Base-by-base conservation (phyloP, 108 stramenopile species). In the Stephanodiscus triporus region DNA sequence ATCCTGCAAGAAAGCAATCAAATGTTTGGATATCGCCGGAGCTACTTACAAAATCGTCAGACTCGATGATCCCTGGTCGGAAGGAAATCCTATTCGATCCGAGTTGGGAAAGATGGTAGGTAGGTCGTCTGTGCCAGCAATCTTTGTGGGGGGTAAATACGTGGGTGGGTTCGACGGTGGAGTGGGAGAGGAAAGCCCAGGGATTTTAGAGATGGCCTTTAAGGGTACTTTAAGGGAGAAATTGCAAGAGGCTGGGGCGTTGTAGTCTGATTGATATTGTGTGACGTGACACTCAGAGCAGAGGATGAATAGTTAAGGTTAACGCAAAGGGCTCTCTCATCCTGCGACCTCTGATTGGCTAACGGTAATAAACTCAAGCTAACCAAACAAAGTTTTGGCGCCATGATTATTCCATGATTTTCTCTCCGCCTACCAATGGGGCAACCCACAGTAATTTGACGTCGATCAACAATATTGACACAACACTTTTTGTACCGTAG, bases 141-240 rank as follows among this genome's bases (percentile, higher is more conserved):
- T 88, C 59, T 91, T 83, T 24, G 82, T 91, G 55, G 85, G 77
- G 34, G 88, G 88, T 6, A 16, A 84, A 42, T 89, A 91, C 75
- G 84, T 88, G 14, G 90, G 90, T 29, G 90, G 90, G 10, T 91
- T 73, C 53, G 90, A 91, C 76, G 84, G 73, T 32, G 90, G 90
- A 6, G 58, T 82, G n/a, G 72, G 60, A 16, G 85, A 87, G 8
- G 73, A 88, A 16, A 80, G 82, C 40, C 85, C 88, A 7, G 90
- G 90, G 7, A 77, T 91, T 57, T 51, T 89, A 9, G 75, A 73
- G 17, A 63, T 91, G 73, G 90, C 90, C 10, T 91, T 91, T 58
- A 80, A 84, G 51, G 88, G 88, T 24, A 87, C 76, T 27, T 68
- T 91, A 59, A 63, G 78, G 27, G 61, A 80, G 60, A 80, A 68